Conservation (phyloP, 2,329 filamentous ascomycete species). For the Colletotrichum sp. region DNA sequence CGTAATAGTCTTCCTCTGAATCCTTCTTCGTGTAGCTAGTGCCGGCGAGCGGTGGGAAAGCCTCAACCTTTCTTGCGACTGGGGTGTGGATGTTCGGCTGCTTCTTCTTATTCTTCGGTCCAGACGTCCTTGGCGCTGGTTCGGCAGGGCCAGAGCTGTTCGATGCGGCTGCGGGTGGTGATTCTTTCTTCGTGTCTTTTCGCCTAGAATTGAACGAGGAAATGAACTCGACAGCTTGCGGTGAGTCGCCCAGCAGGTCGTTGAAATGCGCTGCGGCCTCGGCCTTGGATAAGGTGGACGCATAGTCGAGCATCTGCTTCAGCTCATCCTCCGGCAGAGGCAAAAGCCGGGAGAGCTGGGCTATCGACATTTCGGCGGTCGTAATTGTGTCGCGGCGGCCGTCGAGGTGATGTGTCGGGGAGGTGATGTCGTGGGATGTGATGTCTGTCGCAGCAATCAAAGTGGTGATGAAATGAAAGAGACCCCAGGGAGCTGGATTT, state of each 20-base stretch:
- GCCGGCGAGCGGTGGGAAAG: constrained; percentile 68
- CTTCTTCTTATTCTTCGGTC: constrained; percentile 56
- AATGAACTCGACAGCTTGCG: constrained; percentile 77
- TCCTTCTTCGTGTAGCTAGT: constrained; percentile 77
- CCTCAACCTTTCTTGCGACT: constrained; percentile 66
- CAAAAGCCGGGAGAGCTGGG: constrained; percentile 80
- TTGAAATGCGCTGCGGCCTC: constrained; percentile 85
- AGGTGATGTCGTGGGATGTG: not conserved
- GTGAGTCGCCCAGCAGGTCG: constrained; percentile 86
- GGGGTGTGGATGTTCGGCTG: constrained; percentile 68
- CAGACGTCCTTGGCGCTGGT: constrained; percentile 52
- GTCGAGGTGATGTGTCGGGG: not conserved
- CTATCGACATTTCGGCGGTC: constrained; percentile 50
- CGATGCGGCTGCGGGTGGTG: constrained; percentile 19
- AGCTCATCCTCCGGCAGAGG: constrained; percentile 86
- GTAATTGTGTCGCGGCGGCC: not conserved
- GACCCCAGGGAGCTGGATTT: not conserved
- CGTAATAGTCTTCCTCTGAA: constrained; percentile 76
- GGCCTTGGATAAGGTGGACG: constrained; percentile 74
- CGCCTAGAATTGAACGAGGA: constrained; percentile 78
- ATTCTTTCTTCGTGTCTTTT: constrained; percentile 40
- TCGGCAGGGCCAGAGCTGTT: constrained; percentile 30
- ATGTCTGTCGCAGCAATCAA: not conserved
- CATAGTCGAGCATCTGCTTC: constrained; percentile 84
- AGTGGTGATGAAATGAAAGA: constrained; percentile 5